These are phyloP conservation scores for Ganoderma boninense DNA, from an alignment of 1,284 basidiomycete species.

Conservation along the genomic window DNA sequence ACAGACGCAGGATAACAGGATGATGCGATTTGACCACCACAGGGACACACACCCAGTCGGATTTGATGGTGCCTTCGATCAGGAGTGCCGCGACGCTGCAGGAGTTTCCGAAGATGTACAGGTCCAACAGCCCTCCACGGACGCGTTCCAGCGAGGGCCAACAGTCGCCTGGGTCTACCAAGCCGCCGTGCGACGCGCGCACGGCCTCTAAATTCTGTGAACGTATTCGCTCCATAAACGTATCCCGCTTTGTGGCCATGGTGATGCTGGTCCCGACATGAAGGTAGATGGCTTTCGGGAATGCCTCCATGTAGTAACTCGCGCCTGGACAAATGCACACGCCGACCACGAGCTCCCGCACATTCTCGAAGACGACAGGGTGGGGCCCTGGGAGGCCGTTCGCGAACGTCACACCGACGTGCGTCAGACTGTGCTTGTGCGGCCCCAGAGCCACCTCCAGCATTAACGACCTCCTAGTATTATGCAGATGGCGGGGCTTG, in stretches of 20 bases:
- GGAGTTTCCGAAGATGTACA: neutral
- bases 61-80: neutral
- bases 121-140: conserved; percentile 1
- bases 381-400: no score
- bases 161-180: neutral
- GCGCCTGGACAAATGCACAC: neutral
- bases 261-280: neutral
- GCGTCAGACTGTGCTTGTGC: neutral
- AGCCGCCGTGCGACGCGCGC: neutral
- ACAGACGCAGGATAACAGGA: neutral
- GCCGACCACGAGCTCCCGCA: neutral
- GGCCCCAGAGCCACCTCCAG: neutral
- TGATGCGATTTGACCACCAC: neutral
- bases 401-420: no score
- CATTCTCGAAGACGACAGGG: neutral
- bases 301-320: neutral
- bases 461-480: neutral
- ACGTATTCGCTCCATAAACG: neutral
- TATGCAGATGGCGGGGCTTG: no score
- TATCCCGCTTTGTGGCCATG: neutral
- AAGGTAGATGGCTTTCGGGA: neutral
- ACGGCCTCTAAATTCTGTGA: neutral
- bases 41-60: neutral
- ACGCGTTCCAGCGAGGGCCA: conserved; percentile 1
- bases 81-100: neutral